Conservation (phyloP, 495 filamentous ascomycete genomes). For the Immersiella caudata region DNA sequence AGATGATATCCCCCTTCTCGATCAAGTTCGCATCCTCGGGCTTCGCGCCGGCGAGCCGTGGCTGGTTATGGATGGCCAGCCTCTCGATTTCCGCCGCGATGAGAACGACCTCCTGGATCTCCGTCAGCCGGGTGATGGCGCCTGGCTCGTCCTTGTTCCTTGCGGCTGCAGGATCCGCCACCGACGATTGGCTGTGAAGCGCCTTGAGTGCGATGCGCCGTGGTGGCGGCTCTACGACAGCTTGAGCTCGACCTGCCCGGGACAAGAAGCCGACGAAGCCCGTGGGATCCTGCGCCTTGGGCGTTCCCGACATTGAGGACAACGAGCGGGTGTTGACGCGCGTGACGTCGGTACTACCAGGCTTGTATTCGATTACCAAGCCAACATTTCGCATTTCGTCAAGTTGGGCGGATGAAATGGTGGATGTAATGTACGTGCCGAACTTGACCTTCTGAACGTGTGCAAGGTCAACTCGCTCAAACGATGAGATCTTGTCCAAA, state of each 20-base stretch:
- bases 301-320: slow-evolving; percentile 54
- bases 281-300: slow-evolving; percentile 23
- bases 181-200: slow-evolving; percentile 56
- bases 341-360: slow-evolving; percentile 65
- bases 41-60: slow-evolving; percentile 37
- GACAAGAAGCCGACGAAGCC: slow-evolving; percentile 38
- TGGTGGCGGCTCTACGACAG: slow-evolving; percentile 25
- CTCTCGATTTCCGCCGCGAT: slow-evolving; percentile 67
- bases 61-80: slow-evolving; percentile 43
- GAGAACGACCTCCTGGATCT: slow-evolving; percentile 67
- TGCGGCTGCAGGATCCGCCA: slow-evolving; percentile 46
- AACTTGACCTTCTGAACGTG: slow-evolving; percentile 69
- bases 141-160: slow-evolving; percentile 32
- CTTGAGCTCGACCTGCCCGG: not conserved
- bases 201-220: slow-evolving; percentile 61
- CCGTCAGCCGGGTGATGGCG: slow-evolving; percentile 53
- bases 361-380: slow-evolving; percentile 73
- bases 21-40: slow-evolving; percentile 49
- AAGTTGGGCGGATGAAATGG: slow-evolving; percentile 69
- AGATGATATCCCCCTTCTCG: slow-evolving; percentile 77
- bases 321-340: slow-evolving; percentile 84
- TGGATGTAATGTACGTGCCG: slow-evolving; percentile 88
- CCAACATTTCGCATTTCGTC: slow-evolving; percentile 83
- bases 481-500: slow-evolving; percentile 85
- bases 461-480: slow-evolving; percentile 80